Base-by-base conservation (phyloP, 1,284 basidiomycete genomes). In the Tremellales sp. region DNA sequence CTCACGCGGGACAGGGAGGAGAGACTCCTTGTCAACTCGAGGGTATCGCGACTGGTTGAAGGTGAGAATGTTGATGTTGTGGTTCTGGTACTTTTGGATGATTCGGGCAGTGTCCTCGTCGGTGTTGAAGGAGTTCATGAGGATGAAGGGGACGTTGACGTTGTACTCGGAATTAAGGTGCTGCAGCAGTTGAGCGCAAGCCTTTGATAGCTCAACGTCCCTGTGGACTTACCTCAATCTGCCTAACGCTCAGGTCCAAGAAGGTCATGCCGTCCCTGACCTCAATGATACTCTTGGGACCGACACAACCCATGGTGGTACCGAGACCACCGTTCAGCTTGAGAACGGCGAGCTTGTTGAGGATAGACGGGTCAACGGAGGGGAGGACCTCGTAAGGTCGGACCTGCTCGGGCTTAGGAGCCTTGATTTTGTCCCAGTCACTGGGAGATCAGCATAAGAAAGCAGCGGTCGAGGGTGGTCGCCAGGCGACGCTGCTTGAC, bases 61-160 rank as follows among this genome's bases (percentile, higher is more conserved):
- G 52, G 87, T 90, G 53, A 87, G 87, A 73, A 94, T 92, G 73
- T 89, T 86, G 64, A 96, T 83, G 74, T 94, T 92, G 79, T 96
- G 92, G 81, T 97, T 97, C 48, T 72, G 90, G 77, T 98, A 98
- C 78, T 99, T 99, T 77, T 97, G 96, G 78, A 98, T 98, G 79
- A 97, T 96, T 54, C 93, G 87, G 51, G 90, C 82, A 43, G 92
- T 96, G 74, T 96, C 92, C 47, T 94, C 91, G 74, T 94, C 93
- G 37, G 96, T 97, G 81, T 98, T 97, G 85, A 98, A 97, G 57
- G 92, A 97, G 70, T 96, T 97, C 94, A 98, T 98, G 72, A 98
- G 84, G 77, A 97, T 94, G 73, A 98, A 89, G 13, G 94, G 93
- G 41, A 97, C 93, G 77, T 82, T 96, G 62, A 81, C 80, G 62